These are phyloP conservation scores for Nannizzia gypsea DNA, from an alignment of 2,329 filamentous ascomycete genomes.

Conservation along the genomic window DNA sequence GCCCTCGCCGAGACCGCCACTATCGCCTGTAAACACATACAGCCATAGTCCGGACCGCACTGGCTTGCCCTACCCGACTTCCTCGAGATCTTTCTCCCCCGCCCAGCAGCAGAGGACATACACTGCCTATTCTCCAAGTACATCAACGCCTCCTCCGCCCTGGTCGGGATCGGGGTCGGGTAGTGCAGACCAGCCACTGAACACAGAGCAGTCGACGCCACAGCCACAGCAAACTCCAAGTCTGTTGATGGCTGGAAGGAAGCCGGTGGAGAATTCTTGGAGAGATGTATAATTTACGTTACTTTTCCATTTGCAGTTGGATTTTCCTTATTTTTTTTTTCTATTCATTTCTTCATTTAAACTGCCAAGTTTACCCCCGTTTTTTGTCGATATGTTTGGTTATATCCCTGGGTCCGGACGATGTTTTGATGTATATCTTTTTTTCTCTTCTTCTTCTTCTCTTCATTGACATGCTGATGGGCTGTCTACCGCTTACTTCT, in stretches of 20 bases:
- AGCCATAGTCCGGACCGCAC: background rate
- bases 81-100: background rate
- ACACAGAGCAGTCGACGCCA: background rate
- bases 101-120: slow-evolving; percentile 4
- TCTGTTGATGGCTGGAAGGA: slow-evolving; percentile 11
- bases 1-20: background rate
- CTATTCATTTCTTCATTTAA: background rate
- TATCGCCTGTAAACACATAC: background rate
- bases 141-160: slow-evolving; percentile 12
- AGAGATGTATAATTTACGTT: slow-evolving; percentile 11
- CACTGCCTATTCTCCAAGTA: slow-evolving; percentile 9
- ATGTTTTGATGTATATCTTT: background rate
- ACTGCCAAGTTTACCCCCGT: background rate
- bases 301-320: too few relatives aligned
- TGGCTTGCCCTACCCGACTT: background rate
- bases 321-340: background rate
- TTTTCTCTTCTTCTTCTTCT: background rate
- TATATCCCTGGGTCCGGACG: background rate
- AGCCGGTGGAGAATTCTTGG: slow-evolving; percentile 13
- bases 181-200: background rate
- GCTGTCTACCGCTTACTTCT: background rate
- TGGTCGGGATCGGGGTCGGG: slow-evolving; percentile 4
- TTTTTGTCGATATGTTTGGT: background rate
- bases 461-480: background rate
- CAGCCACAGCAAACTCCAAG: slow-evolving; percentile 4